Percentiles rank a stretch among this genome's conserved stretches.
Evolutionary conservation across 1,139 yeast species (phyloP).

Genomic region (Tardiomyces blankii): DNA sequence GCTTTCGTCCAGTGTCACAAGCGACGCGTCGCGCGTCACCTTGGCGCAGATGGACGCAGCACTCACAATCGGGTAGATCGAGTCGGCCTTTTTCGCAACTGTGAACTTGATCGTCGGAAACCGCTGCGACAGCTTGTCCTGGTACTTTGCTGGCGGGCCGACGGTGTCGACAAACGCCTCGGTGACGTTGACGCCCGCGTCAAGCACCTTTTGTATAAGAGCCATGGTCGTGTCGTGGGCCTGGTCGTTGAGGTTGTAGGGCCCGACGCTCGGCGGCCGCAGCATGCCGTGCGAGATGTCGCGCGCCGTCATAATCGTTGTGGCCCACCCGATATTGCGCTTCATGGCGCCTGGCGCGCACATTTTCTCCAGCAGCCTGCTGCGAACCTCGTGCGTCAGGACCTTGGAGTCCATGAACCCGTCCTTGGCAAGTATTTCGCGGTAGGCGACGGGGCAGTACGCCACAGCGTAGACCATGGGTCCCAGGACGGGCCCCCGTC

Average conservation of each 20-base stretch:
- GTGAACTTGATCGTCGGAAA: conserved; percentile 68
- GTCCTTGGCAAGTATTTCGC: conserved; percentile 43
- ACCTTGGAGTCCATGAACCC: conserved; percentile 94
- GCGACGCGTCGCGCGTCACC: conserved; percentile 77
- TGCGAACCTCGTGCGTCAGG: conserved; percentile 61
- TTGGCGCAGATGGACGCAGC: conserved; percentile 97
- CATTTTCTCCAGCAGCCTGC: conserved; percentile 46
- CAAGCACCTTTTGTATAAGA: conserved; percentile 52
- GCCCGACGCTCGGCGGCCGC: conserved; percentile 39
- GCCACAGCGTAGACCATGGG: conserved; percentile 96
- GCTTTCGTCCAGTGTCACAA: conserved; percentile 30
- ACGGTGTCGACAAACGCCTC: conserved; percentile 90
- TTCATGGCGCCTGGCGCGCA: conserved; percentile 36
- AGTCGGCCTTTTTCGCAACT: conserved; percentile 94
- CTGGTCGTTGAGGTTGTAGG: conserved; percentile 80
- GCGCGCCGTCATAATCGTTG: conserved; percentile 72
- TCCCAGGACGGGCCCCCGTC: conserved; percentile 91
- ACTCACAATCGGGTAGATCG: conserved; percentile 86
- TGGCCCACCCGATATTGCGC: conserved; percentile 74
- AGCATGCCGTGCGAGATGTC: conserved; percentile 90
- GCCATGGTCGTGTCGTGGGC: conserved; percentile 92
- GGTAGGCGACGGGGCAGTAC: conserved; percentile 51
- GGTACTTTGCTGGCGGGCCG: conserved; percentile 86
- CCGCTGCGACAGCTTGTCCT: conserved; percentile 51
- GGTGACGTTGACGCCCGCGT: conserved; percentile 48